Percentiles rank a stretch among this genome's conserved stretches.
Evolutionary conservation across 2,329 filamentous ascomycete species (phyloP).

Genomic region (Rhytidhysteron rufulum): DNA sequence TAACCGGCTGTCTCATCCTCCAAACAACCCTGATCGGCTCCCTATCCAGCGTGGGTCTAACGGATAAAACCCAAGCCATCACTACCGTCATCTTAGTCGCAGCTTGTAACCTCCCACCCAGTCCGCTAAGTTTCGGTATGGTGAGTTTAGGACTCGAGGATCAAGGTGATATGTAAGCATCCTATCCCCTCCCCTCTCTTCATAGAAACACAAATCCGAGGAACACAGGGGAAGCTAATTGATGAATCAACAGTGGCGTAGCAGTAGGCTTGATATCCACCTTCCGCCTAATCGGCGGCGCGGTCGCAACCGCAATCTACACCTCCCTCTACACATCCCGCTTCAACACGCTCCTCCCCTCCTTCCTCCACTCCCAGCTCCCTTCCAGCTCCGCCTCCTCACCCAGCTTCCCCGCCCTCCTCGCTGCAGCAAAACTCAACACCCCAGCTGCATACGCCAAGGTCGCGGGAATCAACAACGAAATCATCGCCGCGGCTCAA

Average conservation of each 20-base stretch:
- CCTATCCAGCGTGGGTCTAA: constrained; percentile 29
- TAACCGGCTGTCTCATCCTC: constrained; percentile 27
- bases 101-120: constrained; percentile 28
- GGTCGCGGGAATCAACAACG: constrained; percentile 23
- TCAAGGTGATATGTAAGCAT: constrained; percentile 29
- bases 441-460: constrained; percentile 30
- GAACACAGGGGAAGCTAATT: not conserved
- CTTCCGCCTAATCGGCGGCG: constrained; percentile 36
- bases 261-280: constrained; percentile 37
- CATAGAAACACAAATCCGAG: not conserved
- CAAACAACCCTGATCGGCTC: constrained; percentile 37
- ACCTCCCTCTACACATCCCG: constrained; percentile 31
- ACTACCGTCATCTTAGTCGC: constrained; percentile 28
- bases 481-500: constrained; percentile 20
- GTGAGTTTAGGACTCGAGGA: constrained; percentile 33
- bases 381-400: constrained; percentile 3
- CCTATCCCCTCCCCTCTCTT: not conserved
- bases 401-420: constrained; percentile 11
- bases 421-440: constrained; percentile 28
- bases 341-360: constrained; percentile 14
- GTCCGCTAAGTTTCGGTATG: constrained; percentile 33
- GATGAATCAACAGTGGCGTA: constrained; percentile 19
- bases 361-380: not conserved
- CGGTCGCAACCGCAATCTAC: constrained; percentile 38
- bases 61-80: constrained; percentile 33